Base-by-base conservation (phyloP, 1,284 basidiomycete species). In the Erythrobasidium hasegawianum region DNA sequence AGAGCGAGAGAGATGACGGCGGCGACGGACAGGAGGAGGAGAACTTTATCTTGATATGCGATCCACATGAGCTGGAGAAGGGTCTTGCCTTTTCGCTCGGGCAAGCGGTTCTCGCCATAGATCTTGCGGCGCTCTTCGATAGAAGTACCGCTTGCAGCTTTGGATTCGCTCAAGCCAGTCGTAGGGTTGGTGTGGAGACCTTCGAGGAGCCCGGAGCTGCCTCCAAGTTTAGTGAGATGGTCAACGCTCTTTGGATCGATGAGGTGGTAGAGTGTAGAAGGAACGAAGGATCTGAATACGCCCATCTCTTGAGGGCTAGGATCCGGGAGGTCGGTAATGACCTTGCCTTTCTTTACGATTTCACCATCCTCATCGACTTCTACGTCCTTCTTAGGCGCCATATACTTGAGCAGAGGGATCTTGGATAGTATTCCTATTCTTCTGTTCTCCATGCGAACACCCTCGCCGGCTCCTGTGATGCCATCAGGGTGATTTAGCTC, bases 41-140 rank as follows among this genome's bases (percentile, higher is more conserved):
- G 79, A 71, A 97, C 90, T 81, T 94, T 97, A 79, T 97, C 95
- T 79, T 95, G 90, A 75, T 97, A 81, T 1, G 95, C 94, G 40
- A 89, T 79, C 89, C 89, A 96, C 90, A 97, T 97, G 45, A 98
- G 83, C 70, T 83, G 80, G 52, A 92, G 80, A 20, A 98, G 81
- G 29, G 83, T 84, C 80, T 96, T 97, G 71, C 84, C 85, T 65
- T 84, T 82, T 47, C 90, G 85, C 4, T 80, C 79, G 1, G 95
- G 95, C 0, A 97, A 81, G 27, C 87, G 76, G 75, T 98, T 98
- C 68, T 81, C 80, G 41, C 95, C 95, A 74, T 87, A 98, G 0
- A 97, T 82, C 0, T 84, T 81, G 69, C 82, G 80, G 8, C 91
- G 83, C 54, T 88, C 85, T 11, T 85, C 83, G 8, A 89, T 69